Conservation (phyloP, 2,329 filamentous ascomycete species). For the Colletotrichum abscissum region DNA sequence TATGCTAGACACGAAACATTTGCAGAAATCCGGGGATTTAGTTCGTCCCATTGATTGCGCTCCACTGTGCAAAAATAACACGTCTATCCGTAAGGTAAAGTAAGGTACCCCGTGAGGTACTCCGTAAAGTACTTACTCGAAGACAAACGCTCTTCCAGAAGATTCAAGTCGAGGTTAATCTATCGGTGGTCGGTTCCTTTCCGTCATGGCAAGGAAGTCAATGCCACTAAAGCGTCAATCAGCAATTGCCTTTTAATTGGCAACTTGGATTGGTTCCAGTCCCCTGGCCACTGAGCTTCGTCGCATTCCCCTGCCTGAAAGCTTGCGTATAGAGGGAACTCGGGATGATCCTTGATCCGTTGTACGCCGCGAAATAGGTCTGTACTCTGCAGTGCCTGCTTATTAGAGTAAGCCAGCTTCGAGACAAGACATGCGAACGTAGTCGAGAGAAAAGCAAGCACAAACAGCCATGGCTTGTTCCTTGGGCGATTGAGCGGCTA, state of each 20-base stretch:
- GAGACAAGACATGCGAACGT: conserved; percentile 1
- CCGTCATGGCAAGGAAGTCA: not conserved
- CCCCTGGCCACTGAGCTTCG: not conserved
- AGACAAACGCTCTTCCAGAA: not conserved
- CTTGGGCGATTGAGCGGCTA: not conserved
- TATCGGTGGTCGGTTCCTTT: not conserved
- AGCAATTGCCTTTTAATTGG: not conserved
- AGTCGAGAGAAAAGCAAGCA: conserved; percentile 8
- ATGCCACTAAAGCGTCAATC: not conserved
- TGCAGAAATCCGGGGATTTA: conserved; percentile 3
- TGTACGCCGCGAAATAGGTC: not conserved
- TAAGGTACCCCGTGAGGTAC: too few relatives aligned
- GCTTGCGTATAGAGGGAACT: not conserved
- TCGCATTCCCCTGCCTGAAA: not conserved
- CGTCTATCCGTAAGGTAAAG: not conserved
- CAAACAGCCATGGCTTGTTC: not conserved
- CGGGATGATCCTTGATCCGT: not conserved
- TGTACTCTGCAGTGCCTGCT: too few relatives aligned
- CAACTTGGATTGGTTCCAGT: not conserved
- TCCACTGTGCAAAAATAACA: not conserved
- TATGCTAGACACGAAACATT: not conserved
- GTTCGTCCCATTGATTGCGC: conserved; percentile 29
- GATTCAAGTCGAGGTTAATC: not conserved
- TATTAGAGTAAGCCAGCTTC: not conserved
- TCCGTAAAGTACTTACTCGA: not conserved